These are phyloP conservation scores for Omphalotus olearius DNA, from an alignment of 1,284 basidiomycete genomes.

Conservation along the genomic window DNA sequence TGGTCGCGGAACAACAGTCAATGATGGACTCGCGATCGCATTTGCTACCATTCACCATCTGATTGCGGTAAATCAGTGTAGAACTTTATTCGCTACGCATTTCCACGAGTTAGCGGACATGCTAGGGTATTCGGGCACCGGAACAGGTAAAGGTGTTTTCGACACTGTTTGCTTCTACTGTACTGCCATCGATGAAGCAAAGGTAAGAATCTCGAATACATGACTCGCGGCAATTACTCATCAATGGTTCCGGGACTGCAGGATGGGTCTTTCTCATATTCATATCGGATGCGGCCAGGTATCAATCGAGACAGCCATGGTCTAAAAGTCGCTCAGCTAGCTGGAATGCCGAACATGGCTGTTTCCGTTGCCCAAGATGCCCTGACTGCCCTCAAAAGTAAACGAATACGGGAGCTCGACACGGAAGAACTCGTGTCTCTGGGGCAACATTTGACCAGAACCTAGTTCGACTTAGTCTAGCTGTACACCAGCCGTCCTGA, in stretches of 20 bases:
- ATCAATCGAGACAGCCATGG: constrained; percentile 93
- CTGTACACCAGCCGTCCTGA: neutral
- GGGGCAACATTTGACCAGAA: constrained; percentile 18
- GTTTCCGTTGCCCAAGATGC: constrained; percentile 55
- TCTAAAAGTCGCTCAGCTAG: constrained; percentile 85
- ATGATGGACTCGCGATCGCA: constrained; percentile 90
- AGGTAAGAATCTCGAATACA: constrained; percentile 39
- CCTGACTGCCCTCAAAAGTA: constrained; percentile 29
- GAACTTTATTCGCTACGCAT: constrained; percentile 93
- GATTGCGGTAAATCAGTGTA: constrained; percentile 67
- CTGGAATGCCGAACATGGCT: constrained; percentile 74
- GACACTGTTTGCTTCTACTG: constrained; percentile 79
- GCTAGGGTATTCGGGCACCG: constrained; percentile 50
- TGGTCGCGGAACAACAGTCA: constrained; percentile 89
- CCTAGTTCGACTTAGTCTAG: neutral
- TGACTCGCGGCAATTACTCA: constrained; percentile 1
- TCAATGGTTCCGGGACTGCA: constrained; percentile 22
- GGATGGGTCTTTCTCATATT: constrained; percentile 79
- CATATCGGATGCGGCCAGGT: constrained; percentile 77
- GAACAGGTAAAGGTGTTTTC: constrained; percentile 44
- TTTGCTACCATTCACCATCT: constrained; percentile 89
- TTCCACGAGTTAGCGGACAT: constrained; percentile 92
- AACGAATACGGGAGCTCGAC: constrained; percentile 12
- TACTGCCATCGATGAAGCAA: constrained; percentile 77
- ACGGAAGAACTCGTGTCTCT: constrained; percentile 23